Evolutionary conservation across 345 rosid genomes (phyloP), one percentile per base, ranked within the genome.

Genomic region (Salix viminalis): DNA sequence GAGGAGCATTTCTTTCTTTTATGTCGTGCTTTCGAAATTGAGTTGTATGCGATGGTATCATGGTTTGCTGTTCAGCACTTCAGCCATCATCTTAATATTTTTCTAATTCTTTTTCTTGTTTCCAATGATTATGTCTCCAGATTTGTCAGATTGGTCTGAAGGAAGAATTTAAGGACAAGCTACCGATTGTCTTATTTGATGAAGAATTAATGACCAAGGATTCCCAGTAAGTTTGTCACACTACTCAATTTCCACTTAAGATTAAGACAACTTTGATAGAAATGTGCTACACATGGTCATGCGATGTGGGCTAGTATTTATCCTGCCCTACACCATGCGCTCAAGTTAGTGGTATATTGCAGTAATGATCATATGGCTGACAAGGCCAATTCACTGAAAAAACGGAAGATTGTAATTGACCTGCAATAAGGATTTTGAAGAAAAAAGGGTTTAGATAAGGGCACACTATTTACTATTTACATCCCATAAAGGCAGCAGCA

Each of bases 151-250:
- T 86, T 83, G 89, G 84, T 72, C 77, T 87, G 83, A 90, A 90
- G 74, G 83, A 83, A 73, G 97, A 89, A 76, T 77, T 90, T 73
- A 85, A 76, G 70, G 87, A 87, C 72, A 89, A 85, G 85, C 96
- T 95, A 79, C 97, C 89, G 58, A 82, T 72, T 19, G 88, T 91
- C 6, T 77, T 89, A 37, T 95, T 89, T 84, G 94, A 88, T 84
- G 99, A 95, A 85, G 97, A 90, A 75, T 70, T 91, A 41, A 86
- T 80, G 79, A 79, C 85, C 24, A 90, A 82, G 79, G 97, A 91
- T 71, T 83, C 99, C 73, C 93, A 88, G 99, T 95, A 88, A 90
- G 99, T 87, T 70, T 39, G 68, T 67, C 23, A 44, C n/a, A 62
- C 48, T 68, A 1, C 68, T 15, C 66, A 52, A 69, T 74, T 46